These are phyloP conservation scores for Beauveria asiatica DNA, from an alignment of 2,329 filamentous ascomycete genomes.

Conservation along the genomic window DNA sequence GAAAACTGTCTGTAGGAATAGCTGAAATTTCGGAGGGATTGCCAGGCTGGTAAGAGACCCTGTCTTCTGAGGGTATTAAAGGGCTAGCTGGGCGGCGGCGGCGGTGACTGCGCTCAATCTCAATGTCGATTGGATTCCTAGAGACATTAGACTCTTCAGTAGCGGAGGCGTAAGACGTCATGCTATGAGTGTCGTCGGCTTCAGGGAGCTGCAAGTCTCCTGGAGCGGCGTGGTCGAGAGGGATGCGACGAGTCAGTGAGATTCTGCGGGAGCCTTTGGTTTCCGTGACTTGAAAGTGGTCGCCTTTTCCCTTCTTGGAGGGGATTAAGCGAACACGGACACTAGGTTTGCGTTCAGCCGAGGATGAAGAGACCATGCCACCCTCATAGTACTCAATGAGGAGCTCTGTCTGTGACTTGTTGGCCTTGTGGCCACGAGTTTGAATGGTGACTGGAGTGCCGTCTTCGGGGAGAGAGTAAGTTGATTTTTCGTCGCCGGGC, in stretches of 20 bases:
- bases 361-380: slow-evolving; percentile 47
- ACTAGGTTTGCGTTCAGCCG: slow-evolving; percentile 65
- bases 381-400: slow-evolving; percentile 94
- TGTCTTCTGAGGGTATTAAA: slow-evolving; percentile 50
- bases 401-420: slow-evolving; percentile 75
- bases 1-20: slow-evolving; percentile 54
- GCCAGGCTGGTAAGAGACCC: slow-evolving; percentile 46
- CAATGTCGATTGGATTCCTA: slow-evolving; percentile 76
- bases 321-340: slow-evolving; percentile 74
- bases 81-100: slow-evolving; percentile 60
- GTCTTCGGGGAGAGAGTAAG: slow-evolving; percentile 76
- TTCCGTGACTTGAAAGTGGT: slow-evolving; percentile 82
- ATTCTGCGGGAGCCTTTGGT: slow-evolving; percentile 64
- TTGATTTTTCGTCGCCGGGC: slow-evolving; percentile 60
- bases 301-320: slow-evolving; percentile 58
- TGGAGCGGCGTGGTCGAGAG: slow-evolving; percentile 36
- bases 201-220: slow-evolving; percentile 36
- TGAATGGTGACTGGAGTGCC: slow-evolving; percentile 87
- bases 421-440: slow-evolving; percentile 55
- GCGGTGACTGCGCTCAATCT: slow-evolving; percentile 59
- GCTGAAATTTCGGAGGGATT: slow-evolving; percentile 80
- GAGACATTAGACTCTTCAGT: slow-evolving; percentile 73
- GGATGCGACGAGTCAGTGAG: slow-evolving; percentile 45
- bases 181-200: slow-evolving; percentile 55
- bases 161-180: slow-evolving; percentile 67